These are phyloP conservation scores for Pseudocercospora eumusae DNA, from an alignment of 2,329 filamentous ascomycete species.

Conservation along the genomic window DNA sequence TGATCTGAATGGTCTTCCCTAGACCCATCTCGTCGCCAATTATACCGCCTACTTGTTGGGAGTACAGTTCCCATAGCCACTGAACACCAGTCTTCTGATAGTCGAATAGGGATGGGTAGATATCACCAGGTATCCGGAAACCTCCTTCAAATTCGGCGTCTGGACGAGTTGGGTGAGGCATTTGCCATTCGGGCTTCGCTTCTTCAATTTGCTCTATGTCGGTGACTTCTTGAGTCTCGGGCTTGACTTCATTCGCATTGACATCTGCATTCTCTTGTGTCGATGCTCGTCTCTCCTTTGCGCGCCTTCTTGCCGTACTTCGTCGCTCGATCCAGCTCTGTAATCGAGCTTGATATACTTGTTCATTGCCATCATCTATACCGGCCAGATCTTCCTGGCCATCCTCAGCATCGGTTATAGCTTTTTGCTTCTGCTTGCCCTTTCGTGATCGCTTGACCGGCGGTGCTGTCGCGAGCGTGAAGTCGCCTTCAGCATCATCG, in stretches of 20 bases:
- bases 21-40: slow-evolving; percentile 98
- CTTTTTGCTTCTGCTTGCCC: slow-evolving; percentile 32
- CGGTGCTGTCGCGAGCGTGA: slow-evolving; percentile 40
- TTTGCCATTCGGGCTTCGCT: slow-evolving; percentile 69
- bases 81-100: slow-evolving; percentile 97
- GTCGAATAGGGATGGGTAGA: slow-evolving; percentile 87
- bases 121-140: slow-evolving; percentile 84
- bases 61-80: slow-evolving; percentile 91
- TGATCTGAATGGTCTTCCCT: slow-evolving; percentile 86
- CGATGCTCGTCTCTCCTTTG: slow-evolving; percentile 24
- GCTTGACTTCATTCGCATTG: slow-evolving; percentile 20
- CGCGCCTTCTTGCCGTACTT: slow-evolving; percentile 57
- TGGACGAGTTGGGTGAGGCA: slow-evolving; percentile 78
- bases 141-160: slow-evolving; percentile 75
- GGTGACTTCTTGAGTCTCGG: slow-evolving; percentile 37
- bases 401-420: slow-evolving; percentile 32
- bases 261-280: slow-evolving; percentile 8
- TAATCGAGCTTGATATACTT: slow-evolving; percentile 73
- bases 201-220: slow-evolving; percentile 39
- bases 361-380: slow-evolving; percentile 87
- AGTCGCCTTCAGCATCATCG: slow-evolving; percentile 43
- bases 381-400: slow-evolving; percentile 59
- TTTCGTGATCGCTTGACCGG: slow-evolving; percentile 43
- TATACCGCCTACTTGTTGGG: slow-evolving; percentile 88
- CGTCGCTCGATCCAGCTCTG: slow-evolving; percentile 71